Evolutionary conservation across 2,329 filamentous ascomycete genomes (phyloP).

Genomic region (Fusarium guadeloupense): DNA sequence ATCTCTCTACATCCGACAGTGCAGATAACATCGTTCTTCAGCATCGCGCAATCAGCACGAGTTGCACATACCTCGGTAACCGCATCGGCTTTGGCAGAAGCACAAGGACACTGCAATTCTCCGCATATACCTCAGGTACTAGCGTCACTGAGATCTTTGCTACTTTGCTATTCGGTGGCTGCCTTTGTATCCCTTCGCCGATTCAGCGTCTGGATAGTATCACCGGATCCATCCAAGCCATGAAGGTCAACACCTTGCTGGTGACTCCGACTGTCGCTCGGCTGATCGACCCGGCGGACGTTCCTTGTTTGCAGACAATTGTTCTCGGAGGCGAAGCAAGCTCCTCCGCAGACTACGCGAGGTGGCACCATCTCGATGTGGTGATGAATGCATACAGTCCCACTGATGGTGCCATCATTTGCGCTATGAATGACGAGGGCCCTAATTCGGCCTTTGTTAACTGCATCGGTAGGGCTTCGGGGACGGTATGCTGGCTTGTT

Average conservation of each 20-base stretch:
- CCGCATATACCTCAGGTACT: constrained; percentile 8
- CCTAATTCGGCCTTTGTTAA: too few species aligned
- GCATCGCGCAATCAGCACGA: constrained; percentile 26
- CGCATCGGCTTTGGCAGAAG: not conserved
- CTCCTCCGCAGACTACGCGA: too few species aligned
- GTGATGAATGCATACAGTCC: too few species aligned
- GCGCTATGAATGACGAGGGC: too few species aligned
- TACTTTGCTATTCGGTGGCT: constrained; percentile 12
- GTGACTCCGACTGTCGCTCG: constrained; percentile 7
- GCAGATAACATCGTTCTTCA: constrained; percentile 38
- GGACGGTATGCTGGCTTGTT: too few species aligned
- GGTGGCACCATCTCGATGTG: too few species aligned
- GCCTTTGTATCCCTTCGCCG: constrained; percentile 17
- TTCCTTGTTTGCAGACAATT: not conserved
- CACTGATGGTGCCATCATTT: too few species aligned
- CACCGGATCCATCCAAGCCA: not conserved
- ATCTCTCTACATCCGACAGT: constrained; percentile 42
- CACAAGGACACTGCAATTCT: constrained; percentile 18
- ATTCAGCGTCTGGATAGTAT: constrained; percentile 4
- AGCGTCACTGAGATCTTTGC: constrained; percentile 10
- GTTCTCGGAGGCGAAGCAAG: not conserved
- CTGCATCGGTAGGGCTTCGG: too few species aligned
- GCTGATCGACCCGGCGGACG: not conserved
- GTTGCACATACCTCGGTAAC: constrained; percentile 7
- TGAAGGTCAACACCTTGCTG: not conserved